A percentile compares a stretch with the other conserved stretches of the same genome.
Evolutionary conservation across 495 filamentous ascomycete species (phyloP).

Genomic region (Neurospora sp.): DNA sequence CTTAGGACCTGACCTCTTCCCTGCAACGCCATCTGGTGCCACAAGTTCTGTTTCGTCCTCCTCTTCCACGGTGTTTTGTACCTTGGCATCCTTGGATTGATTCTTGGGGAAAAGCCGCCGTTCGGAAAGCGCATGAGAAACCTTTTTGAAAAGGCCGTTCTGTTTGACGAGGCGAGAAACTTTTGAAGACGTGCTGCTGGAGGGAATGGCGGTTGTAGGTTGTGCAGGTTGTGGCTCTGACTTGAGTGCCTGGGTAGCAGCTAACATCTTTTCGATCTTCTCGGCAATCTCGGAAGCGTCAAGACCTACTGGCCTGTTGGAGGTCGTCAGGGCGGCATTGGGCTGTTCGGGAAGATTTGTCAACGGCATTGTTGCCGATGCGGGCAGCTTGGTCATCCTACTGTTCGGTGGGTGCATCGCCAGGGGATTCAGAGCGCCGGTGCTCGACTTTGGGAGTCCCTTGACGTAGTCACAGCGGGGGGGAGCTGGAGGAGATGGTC

Average conservation of each 20-base stretch:
- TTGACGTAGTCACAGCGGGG: background rate
- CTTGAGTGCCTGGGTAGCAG: constrained; percentile 8
- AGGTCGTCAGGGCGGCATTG: background rate
- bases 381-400: background rate
- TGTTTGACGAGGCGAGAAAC: background rate
- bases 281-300: constrained; percentile 7
- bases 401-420: constrained; percentile 5
- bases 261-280: constrained; percentile 23
- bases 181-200: constrained; percentile 1
- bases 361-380: constrained; percentile 7
- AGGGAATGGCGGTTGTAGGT: background rate
- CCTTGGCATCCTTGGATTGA: background rate
- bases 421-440: constrained; percentile 6
- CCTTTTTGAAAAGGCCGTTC: constrained; percentile 2
- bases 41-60: background rate
- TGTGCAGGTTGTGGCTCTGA: background rate
- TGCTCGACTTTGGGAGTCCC: constrained; percentile 1
- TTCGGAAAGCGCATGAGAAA: background rate
- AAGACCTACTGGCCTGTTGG: background rate
- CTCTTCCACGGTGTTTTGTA: background rate
- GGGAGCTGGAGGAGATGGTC: background rate
- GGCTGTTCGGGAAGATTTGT: background rate
- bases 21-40: background rate
- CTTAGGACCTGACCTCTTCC: background rate
- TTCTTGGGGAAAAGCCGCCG: background rate